Conservation (phyloP, 768 basidiomycete species). For the Amylocystis lapponica region DNA sequence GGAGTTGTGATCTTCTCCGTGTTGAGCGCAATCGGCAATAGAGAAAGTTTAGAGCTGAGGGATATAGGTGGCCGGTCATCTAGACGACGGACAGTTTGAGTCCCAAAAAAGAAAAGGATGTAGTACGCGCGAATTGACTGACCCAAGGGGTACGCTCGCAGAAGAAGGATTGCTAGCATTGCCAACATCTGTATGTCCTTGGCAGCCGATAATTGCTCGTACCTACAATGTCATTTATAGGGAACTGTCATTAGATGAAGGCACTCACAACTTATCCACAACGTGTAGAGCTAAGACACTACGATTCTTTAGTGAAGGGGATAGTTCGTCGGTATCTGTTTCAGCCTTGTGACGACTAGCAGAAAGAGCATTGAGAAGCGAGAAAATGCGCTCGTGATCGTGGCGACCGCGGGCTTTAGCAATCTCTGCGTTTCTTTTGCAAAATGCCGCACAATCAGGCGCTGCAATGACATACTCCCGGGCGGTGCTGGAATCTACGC, state of each 20-base stretch:
- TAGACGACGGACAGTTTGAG: too few species aligned
- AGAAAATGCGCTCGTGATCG: constrained; percentile 69
- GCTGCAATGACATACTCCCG: constrained; percentile 53
- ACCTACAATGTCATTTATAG: constrained; percentile 26
- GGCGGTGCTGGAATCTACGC: constrained; percentile 51
- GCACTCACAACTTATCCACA: constrained; percentile 23
- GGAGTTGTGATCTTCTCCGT: too few species aligned
- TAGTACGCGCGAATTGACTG: background rate
- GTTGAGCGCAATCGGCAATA: too few species aligned
- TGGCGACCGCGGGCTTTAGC: constrained; percentile 56
- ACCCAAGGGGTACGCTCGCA: constrained; percentile 25
- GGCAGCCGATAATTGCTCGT: constrained; percentile 34
- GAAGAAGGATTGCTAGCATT: constrained; percentile 64
- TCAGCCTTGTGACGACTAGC: constrained; percentile 5
- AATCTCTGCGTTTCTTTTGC: constrained; percentile 51
- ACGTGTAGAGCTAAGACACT: constrained; percentile 10
- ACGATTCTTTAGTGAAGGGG: background rate
- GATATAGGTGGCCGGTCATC: too few species aligned
- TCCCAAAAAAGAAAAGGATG: constrained; percentile 20
- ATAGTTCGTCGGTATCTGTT: background rate
- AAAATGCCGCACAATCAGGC: constrained; percentile 39
- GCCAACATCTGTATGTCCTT: constrained; percentile 81
- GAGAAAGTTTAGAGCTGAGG: too few species aligned
- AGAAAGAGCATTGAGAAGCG: constrained; percentile 46
- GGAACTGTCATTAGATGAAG: background rate